Percentiles rank a stretch among this genome's conserved stretches.
These are phyloP conservation scores for Rhynchosporium secalis DNA, from an alignment of 2,329 filamentous ascomycete species.

Conservation along the genomic window DNA sequence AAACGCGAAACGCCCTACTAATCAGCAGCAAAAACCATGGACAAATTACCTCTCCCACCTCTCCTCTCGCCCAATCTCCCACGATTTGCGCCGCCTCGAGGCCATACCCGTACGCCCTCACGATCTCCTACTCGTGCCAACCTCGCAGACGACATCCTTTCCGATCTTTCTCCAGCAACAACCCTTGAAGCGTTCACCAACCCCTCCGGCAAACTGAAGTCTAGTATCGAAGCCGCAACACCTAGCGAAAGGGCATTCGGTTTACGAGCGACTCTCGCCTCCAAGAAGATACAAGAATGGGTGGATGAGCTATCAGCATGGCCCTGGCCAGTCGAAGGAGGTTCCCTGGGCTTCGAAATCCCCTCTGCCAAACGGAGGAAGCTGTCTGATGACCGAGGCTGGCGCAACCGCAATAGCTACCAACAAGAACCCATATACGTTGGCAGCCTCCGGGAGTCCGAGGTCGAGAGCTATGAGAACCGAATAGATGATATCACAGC, in stretches of 20 bases:
- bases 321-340: slow-evolving; percentile 54
- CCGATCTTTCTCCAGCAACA: slow-evolving; percentile 59
- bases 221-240: slow-evolving; percentile 63
- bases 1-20: slow-evolving; percentile 22
- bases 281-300: slow-evolving; percentile 72
- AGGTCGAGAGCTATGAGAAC: slow-evolving; percentile 68
- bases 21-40: slow-evolving; percentile 31
- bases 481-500: slow-evolving; percentile 73
- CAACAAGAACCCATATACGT: slow-evolving; percentile 30
- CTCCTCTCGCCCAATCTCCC: slow-evolving; percentile 29
- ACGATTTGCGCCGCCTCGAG: slow-evolving; percentile 27
- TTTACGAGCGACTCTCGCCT: slow-evolving; percentile 67
- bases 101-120: slow-evolving; percentile 27
- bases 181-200: slow-evolving; percentile 61
- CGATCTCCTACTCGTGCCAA: slow-evolving; percentile 35
- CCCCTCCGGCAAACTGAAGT: slow-evolving; percentile 53
- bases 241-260: slow-evolving; percentile 70
- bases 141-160: slow-evolving; percentile 57
- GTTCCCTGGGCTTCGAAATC: slow-evolving; percentile 56
- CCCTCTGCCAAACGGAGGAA: slow-evolving; percentile 47
- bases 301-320: slow-evolving; percentile 66
- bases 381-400: slow-evolving; percentile 32
- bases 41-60: slow-evolving; percentile 14
- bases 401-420: slow-evolving; percentile 22
- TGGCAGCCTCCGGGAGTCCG: slow-evolving; percentile 66